Base-by-base conservation (phyloP, 176 grass and related monocot species). In the Avena insularis region DNA sequence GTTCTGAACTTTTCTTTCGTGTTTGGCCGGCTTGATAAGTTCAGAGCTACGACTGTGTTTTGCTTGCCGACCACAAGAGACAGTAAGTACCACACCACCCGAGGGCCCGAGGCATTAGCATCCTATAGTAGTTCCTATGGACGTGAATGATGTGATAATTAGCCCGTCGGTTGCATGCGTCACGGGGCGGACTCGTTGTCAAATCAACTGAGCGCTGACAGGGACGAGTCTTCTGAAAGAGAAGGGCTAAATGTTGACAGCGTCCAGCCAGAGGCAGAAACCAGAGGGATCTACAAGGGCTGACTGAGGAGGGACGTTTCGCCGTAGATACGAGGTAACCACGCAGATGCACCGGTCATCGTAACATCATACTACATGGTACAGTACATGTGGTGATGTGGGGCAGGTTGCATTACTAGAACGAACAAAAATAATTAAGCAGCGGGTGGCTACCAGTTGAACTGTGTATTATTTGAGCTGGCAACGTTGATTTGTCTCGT, bases 141-240 rank as follows among this genome's bases (percentile, higher is more conserved):
- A 85, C 73, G 86, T 79, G 72, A 71, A 83, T 82, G 79, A 83
- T 65, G 80, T 87, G 80, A 87, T 5, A 51, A 50, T 27, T 25
- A 25, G 29, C 55, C 84, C 17, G 84, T 56, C 16, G 60, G 70
- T 80, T 86, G 88, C 49, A n/a, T 65, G 54, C 54, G 74, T 48
- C 84, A 71, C 35, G 84, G 84, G 84, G 74, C 71, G 83, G 47
- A 65, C 17, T 31, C 58, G 4, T 69, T 83, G 56, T 72, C 73
- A 59, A 25, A 61, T 25, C 12, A 36, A 46, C 20, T 13, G 33
- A 47, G 71, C 19, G 6, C 10, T 48, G 83, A 86, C 20, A 29
- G 19, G 0, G 72, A 71, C 14, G 36, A 6, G n/a, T 55, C 47
- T 20, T 80, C 0, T 75, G 2, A 27, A 29, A 33, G 27, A 68